phyloP scores from a whole-genome alignment of 192 early-diverging fungal species.

The Coemansia sp. region DNA sequence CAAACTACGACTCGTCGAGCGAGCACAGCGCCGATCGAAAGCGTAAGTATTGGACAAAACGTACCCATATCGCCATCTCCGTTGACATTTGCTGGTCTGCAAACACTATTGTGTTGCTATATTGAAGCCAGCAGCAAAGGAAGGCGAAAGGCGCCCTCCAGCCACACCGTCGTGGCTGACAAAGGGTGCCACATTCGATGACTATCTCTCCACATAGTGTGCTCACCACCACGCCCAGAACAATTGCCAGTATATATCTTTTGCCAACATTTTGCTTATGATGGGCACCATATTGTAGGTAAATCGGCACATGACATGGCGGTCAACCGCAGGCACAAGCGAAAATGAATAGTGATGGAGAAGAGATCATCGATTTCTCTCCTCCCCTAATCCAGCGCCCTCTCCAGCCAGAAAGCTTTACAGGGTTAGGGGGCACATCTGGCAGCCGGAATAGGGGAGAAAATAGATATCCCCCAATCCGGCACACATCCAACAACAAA shows the following conservation, averaged over 20 bases:
- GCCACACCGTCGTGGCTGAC: conserved; percentile 7
- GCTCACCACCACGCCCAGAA: too few relatives aligned
- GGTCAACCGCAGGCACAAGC: conserved; percentile 21
- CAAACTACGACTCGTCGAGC: conserved; percentile 50
- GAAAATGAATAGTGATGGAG: conserved; percentile 3
- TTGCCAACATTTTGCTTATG: too few relatives aligned
- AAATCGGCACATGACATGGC: background rate
- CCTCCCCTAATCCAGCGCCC: background rate
- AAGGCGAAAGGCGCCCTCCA: too few relatives aligned
- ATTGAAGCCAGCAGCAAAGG: background rate
- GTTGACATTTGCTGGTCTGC: background rate
- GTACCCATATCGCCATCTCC: background rate
- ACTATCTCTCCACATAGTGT: background rate
- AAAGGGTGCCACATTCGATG: too few relatives aligned
- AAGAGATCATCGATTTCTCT: background rate
- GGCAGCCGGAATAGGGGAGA: too few relatives aligned
- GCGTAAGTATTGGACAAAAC: conserved; percentile 20
- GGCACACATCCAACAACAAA: background rate
- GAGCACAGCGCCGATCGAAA: conserved; percentile 38
- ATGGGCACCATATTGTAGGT: background rate
- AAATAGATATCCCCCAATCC: background rate
- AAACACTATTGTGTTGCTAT: background rate
- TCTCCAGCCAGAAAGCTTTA: background rate
- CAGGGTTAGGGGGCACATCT: background rate
- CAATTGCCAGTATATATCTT: too few relatives aligned